phyloP scores from a whole-genome alignment of 2,329 filamentous ascomycete species.

The Fusarium pininemorale region DNA sequence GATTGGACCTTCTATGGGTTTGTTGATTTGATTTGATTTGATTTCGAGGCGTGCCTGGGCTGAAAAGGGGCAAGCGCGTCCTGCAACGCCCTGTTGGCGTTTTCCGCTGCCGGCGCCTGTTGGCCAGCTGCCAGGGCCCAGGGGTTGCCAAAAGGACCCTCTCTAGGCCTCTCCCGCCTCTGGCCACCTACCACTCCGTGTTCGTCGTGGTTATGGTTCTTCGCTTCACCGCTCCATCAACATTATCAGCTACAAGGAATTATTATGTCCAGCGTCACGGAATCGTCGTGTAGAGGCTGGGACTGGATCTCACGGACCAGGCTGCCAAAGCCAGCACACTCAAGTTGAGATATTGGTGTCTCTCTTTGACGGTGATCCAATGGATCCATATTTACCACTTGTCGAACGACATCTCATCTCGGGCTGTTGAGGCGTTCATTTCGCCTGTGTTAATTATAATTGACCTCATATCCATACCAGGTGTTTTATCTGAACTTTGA shows the following conservation, averaged over 20 bases:
- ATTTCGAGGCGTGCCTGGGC: slow-evolving; percentile 45
- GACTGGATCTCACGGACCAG: background rate
- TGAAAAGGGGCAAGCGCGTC: slow-evolving; percentile 50
- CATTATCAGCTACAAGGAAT: slow-evolving; percentile 8
- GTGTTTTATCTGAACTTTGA: background rate
- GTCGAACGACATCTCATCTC: slow-evolving; percentile 37
- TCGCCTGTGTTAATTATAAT: slow-evolving; percentile 15
- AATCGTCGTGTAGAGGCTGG: background rate
- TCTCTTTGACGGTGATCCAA: slow-evolving; percentile 37
- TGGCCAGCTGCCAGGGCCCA: slow-evolving; percentile 32
- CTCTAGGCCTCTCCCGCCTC: background rate
- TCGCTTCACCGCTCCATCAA: slow-evolving; percentile 34
- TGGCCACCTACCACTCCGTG: slow-evolving; percentile 16
- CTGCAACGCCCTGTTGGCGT: slow-evolving; percentile 36
- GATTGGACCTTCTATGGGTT: slow-evolving; percentile 41
- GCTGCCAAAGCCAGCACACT: background rate
- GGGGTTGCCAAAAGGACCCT: slow-evolving; percentile 9
- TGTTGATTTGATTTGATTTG: slow-evolving; percentile 48
- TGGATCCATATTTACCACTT: slow-evolving; percentile 36
- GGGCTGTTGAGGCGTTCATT: slow-evolving; percentile 17
- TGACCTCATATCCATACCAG: background rate
- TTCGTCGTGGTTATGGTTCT: slow-evolving; percentile 5
- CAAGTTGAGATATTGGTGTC: slow-evolving; percentile 10
- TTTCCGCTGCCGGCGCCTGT: slow-evolving; percentile 32
- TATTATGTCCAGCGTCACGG: slow-evolving; percentile 9